A percentile compares a stretch with the other conserved stretches of the same genome.
Conservation (phyloP, 305 asterid genomes). For the Euphrasia arctica region DNA sequence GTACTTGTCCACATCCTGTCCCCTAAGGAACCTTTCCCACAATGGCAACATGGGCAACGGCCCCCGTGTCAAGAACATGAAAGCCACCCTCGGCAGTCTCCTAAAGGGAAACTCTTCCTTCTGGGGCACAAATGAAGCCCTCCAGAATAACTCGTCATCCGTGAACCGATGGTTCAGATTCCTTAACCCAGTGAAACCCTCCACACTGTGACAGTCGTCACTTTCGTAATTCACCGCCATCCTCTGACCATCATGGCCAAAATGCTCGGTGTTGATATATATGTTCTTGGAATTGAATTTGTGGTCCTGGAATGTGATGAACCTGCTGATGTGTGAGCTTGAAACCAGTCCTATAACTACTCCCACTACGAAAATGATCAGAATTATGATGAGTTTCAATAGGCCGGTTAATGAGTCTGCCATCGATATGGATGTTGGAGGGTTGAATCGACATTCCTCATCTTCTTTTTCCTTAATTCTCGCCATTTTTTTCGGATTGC, state of each 20-base stretch:
- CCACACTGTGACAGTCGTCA: slow-evolving; percentile 57
- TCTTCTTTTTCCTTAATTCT: slow-evolving; percentile 69
- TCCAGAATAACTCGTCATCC: slow-evolving; percentile 88
- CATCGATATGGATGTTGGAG: slow-evolving; percentile 30
- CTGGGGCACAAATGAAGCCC: slow-evolving; percentile 85
- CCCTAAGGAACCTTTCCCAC: slow-evolving; percentile 91
- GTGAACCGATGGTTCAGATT: slow-evolving; percentile 64
- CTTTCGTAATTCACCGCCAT: slow-evolving; percentile 34
- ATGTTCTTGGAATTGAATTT: slow-evolving; percentile 37
- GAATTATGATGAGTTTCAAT: slow-evolving; percentile 46
- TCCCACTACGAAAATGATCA: slow-evolving; percentile 78
- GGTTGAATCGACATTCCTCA: slow-evolving; percentile 29
- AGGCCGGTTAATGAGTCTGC: slow-evolving; percentile 64
- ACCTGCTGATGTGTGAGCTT: slow-evolving; percentile 74
- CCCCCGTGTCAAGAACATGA: slow-evolving; percentile 89
- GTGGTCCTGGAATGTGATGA: slow-evolving; percentile 45
- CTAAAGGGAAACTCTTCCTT: slow-evolving; percentile 69
- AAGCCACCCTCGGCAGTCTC: slow-evolving; percentile 81
- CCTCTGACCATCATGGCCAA: slow-evolving; percentile 28
- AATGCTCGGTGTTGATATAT: slow-evolving; percentile 32
- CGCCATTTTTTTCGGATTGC: slow-evolving; percentile 31
- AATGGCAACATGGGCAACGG: slow-evolving; percentile 75
- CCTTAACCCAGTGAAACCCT: slow-evolving; percentile 45
- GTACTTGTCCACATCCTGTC: slow-evolving; percentile 60
- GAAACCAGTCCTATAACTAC: slow-evolving; percentile 82